Evolutionary conservation across 179 eudicot species (phyloP).

Genomic region (Heliamphora pulchella): DNA sequence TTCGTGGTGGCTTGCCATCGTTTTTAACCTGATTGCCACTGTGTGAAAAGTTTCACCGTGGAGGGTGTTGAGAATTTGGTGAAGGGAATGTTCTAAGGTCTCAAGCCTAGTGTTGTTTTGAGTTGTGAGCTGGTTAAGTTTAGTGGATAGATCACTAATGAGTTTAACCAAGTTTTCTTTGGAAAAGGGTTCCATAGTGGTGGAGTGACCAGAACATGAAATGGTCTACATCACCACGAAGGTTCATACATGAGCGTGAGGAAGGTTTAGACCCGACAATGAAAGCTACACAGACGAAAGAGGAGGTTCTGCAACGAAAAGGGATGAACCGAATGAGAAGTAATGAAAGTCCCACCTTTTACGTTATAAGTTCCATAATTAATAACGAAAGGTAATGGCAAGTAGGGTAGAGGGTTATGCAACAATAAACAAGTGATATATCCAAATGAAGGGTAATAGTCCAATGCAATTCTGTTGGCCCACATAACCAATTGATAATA

Average conservation of each 20-base stretch:
- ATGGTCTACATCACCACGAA: not conserved
- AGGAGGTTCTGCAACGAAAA: too few relatives aligned
- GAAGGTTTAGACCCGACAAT: not conserved
- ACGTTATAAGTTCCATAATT: too few relatives aligned
- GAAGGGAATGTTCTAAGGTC: not conserved
- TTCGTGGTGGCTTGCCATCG: not conserved
- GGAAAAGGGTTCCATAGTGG: not conserved
- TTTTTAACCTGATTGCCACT: not conserved
- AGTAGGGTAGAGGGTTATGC: too few relatives aligned
- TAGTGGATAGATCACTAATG: not conserved
- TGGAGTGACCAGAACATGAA: not conserved
- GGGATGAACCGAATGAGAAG: too few relatives aligned
- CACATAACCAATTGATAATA: too few relatives aligned
- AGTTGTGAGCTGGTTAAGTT: not conserved
- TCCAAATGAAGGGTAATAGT: too few relatives aligned
- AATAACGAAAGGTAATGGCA: too few relatives aligned
- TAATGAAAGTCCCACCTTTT: too few relatives aligned
- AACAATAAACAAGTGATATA: too few relatives aligned
- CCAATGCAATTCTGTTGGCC: too few relatives aligned
- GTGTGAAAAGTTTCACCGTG: not conserved
- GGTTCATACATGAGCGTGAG: not conserved
- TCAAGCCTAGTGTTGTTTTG: not conserved
- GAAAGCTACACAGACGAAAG: too few relatives aligned
- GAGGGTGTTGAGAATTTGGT: not conserved
- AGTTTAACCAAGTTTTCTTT: not conserved